Evolutionary conservation across 2,329 filamentous ascomycete species (phyloP).

Genomic region (Colletotrichum endophyticum): DNA sequence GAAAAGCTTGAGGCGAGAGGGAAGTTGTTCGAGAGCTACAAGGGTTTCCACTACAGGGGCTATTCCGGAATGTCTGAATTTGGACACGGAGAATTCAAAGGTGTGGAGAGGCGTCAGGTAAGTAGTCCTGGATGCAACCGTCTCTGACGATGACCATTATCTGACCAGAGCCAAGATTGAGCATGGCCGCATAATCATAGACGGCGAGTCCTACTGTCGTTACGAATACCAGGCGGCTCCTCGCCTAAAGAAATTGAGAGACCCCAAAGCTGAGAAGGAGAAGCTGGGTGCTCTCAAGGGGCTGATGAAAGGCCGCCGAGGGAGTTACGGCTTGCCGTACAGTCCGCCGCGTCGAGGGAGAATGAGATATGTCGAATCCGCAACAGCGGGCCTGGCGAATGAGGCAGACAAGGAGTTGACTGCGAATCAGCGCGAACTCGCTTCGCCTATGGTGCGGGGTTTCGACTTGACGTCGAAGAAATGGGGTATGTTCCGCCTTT

Average conservation of each 20-base stretch:
- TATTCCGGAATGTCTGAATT: background rate
- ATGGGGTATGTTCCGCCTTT: accelerated
- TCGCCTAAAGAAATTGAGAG: background rate
- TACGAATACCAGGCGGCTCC: background rate
- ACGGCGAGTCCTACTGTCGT: background rate
- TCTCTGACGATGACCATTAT: background rate
- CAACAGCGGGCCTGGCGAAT: background rate
- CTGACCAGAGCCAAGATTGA: background rate
- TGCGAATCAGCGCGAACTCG: background rate
- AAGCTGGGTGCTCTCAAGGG: background rate
- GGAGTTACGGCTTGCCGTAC: background rate
- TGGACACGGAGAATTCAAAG: background rate
- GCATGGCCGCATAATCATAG: background rate
- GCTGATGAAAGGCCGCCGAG: background rate
- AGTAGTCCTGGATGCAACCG: accelerated
- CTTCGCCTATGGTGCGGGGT: background rate
- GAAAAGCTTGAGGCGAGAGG: background rate
- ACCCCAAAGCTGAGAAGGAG: background rate
- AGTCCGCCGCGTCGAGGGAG: background rate
- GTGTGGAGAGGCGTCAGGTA: background rate
- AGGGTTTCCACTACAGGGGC: background rate
- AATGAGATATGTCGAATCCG: background rate
- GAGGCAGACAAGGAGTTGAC: background rate
- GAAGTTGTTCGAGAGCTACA: background rate
- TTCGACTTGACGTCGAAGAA: background rate